Percentiles rank a stretch among this genome's conserved stretches.
Evolutionary conservation across 2,329 filamentous ascomycete species (phyloP).

Genomic region (Venturia asperata): DNA sequence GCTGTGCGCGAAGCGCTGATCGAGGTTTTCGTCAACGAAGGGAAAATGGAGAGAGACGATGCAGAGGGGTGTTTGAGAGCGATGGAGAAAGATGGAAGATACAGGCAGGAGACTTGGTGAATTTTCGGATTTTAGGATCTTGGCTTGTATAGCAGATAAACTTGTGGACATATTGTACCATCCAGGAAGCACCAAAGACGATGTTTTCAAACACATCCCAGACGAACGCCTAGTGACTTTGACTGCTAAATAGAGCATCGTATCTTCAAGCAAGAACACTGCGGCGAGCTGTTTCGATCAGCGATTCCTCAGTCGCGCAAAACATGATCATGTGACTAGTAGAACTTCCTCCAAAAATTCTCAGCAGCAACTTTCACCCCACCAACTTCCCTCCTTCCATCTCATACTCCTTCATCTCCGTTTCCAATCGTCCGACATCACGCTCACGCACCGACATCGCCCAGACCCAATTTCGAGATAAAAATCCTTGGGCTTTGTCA

Average conservation of each 20-base stretch:
- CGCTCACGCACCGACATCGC: not conserved
- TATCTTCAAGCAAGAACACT: not conserved
- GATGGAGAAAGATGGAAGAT: slow-evolving; percentile 57
- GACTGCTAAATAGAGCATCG: not conserved
- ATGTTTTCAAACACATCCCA: too few species aligned
- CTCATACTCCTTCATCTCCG: not conserved
- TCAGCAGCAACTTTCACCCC: not conserved
- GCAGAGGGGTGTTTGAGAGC: slow-evolving; percentile 50
- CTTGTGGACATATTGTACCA: not conserved
- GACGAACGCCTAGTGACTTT: too few species aligned
- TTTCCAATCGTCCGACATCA: not conserved
- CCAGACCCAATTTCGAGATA: not conserved
- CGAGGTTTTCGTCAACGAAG: slow-evolving; percentile 48
- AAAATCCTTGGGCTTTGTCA: not conserved
- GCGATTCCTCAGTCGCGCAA: not conserved
- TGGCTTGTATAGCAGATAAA: not conserved
- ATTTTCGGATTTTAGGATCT: not conserved
- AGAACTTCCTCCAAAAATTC: not conserved
- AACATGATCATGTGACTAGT: not conserved
- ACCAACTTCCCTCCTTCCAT: not conserved
- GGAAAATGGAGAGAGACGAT: slow-evolving; percentile 36
- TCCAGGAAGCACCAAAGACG: too few species aligned
- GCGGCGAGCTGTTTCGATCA: not conserved
- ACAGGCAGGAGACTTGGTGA: slow-evolving; percentile 65
- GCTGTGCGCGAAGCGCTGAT: slow-evolving; percentile 59